These are phyloP conservation scores for Solanum pinnatisectum DNA, from an alignment of 257 asterid species.

Conservation along the genomic window DNA sequence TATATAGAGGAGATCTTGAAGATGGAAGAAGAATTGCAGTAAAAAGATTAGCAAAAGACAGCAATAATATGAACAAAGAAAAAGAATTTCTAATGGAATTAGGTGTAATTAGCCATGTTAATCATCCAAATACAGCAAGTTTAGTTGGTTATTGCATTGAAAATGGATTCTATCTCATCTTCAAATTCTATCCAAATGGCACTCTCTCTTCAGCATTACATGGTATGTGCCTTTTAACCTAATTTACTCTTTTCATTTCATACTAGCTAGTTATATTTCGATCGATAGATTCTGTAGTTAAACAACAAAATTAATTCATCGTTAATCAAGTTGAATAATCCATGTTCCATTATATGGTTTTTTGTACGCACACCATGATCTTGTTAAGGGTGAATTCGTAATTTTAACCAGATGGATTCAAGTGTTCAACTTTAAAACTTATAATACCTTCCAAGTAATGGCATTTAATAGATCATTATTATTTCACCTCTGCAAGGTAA, in stretches of 20 bases:
- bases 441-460: not conserved
- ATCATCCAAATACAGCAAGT: slow-evolving; percentile 65
- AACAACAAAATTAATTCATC: not conserved
- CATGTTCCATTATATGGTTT: not conserved
- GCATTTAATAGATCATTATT: not conserved
- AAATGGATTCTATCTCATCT: slow-evolving; percentile 63
- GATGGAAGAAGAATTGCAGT: slow-evolving; percentile 53
- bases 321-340: not conserved
- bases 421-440: not conserved
- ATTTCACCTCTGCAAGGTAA: not conserved
- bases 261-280: not conserved
- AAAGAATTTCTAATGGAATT: slow-evolving; percentile 63
- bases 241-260: not conserved
- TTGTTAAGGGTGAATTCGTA: not conserved
- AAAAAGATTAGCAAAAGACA: slow-evolving; percentile 58
- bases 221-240: slow-evolving; percentile 21
- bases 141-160: slow-evolving; percentile 69
- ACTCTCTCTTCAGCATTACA: slow-evolving; percentile 66
- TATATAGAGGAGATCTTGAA: slow-evolving; percentile 45
- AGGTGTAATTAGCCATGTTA: slow-evolving; percentile 71
- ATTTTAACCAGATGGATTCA: not conserved
- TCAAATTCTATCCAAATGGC: slow-evolving; percentile 63
- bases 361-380: not conserved
- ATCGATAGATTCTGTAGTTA: not conserved
- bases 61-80: slow-evolving; percentile 45